Base-by-base conservation (phyloP, 371 early-diverging fungal species). In the Mucor mucedo region DNA sequence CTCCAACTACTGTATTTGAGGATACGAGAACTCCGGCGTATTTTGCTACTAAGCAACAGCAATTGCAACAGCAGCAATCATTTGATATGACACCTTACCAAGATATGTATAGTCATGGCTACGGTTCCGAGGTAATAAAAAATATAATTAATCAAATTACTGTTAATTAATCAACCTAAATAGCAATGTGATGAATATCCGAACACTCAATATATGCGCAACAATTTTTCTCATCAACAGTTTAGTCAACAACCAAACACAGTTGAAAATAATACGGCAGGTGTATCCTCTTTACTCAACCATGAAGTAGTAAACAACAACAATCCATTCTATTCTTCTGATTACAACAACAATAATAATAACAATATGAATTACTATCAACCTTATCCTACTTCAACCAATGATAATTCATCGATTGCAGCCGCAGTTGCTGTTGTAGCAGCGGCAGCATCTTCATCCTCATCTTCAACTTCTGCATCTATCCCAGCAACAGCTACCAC, bases 1-100 rank as follows among this genome's bases (percentile, higher is more conserved):
- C 53, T 1, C 53, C 55, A 9, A 49, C 32, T 21, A 28, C 52
- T 41, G 14, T 64, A 33, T 33, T 59, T 50, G 60, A 65, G 9
- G 66, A 65, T 52, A 66, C 66, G 3, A 38, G 70, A 55, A 33
- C 66, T 0, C 41, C 66, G 4, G 35, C 52, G 16, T 71, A 71
- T 39, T 71, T 67, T 64, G 50, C 68, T 29, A 66, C 63, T 32
- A 60, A 66, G 45, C 62, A 58, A 35, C 60, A 48, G 32, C 44
- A 55, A 32, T 30, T 50, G 11, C 58, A 58, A 27, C 53, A 55
- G 44, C n/a, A 50, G 30, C 41, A 39, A 16, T 30, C 67, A 39
- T 71, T 71, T 60, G 69, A 69, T 53, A 66, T 72, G 53, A 49
- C 56, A 38, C 27, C 38, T 16, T 64, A 68, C 50, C 65, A 55